Base-by-base conservation (phyloP, 768 basidiomycete species). In the Russula ochroleuca region DNA sequence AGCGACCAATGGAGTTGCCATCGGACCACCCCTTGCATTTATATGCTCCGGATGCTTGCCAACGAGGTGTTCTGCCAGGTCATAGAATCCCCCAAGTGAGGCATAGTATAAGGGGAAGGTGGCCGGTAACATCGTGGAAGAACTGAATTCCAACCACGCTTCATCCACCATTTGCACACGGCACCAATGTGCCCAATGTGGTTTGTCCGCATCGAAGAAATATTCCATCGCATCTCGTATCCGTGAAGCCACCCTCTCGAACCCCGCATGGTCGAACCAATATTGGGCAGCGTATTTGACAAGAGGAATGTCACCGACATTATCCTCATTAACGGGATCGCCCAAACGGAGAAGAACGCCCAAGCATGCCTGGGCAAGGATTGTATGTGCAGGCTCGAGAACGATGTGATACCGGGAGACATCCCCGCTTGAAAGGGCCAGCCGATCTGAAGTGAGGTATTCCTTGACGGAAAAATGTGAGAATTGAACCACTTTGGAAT, bases 291-390 rank as follows among this genome's bases (percentile, higher is more conserved):
- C 47, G 8, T 56, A 38, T 21, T 17, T 1, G n/a, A 19, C 19
- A 28, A 59, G 47, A 6, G 57, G 53, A 7, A 17, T 31, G 9
- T 25, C 10, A 2, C 0, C 7, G 15, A 13, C n/a, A n/a, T n/a
- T n/a, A n/a, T n/a, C n/a, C n/a, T n/a, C 8, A 13, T 40, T 38
- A 3, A 57, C 5, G 2, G 6, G 23, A 10, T 59, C 40, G 25
- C 41, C 59, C n/a, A 54, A 9, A 23, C 28, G 8, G 28, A 61
- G 25, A n/a, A 61, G 23, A n/a, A 41, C 40, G 19, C 40, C 38
- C 17, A 61, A 28, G 17, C 51, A 51, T n/a, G 51, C 59, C 17
- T 54, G 59, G 0, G 59, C 59, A 3, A 61, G 48, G 47, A 38
- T 23, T 1, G 57, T 38, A 25, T 59, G 57, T 7, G 57, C 57